Evolutionary conservation across 2,329 filamentous ascomycete species (phyloP), one percentile per base, ranked within the genome.

Genomic region (Aspergillus thermomutatus): DNA sequence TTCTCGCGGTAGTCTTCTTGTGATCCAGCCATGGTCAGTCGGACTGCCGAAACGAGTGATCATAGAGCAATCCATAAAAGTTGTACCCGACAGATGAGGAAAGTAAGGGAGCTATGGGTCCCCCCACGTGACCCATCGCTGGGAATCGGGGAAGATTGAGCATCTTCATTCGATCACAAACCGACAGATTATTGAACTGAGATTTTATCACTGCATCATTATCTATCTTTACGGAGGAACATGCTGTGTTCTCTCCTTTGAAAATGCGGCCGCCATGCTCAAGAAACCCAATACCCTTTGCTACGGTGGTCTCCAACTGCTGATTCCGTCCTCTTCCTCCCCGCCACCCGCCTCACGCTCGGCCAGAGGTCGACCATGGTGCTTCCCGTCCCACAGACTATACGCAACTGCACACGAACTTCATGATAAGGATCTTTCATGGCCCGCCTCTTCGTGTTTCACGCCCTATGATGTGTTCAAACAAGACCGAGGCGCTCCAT

Each of bases 391-490:
- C 61, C 54, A 48, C 51, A 63, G 64, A 59, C 65, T 63, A 25
- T 72, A 74, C 65, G 74, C 72, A 41, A 75, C 71, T 17, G 65
- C 71, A 50, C 64, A 73, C 51, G 64, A 66, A 4, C 54, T 65
- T 41, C 61, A 72, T 17, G 69, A 72, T 34, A 55, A 56, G 56
- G 67, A 71, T 19, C 64, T 74, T 25, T 62, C 67, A 26, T 78
- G 77, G 77, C 77, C 79, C 46, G 77, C 76, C 17, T 75, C 75
- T 48, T 61, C 71, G 17, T 66, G 68, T 3, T 74, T 75, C 53
- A 93, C 92, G 0, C 94, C 94, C 1, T 97, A 99, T 77, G 90
- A 97, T 68, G 90, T 99, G 69, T 87, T 97, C 67, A 80, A 83
- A 31, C 77, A 83, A 61, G 76, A 79, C 53, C 83, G 78, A 64